Evolutionary conservation across 202 grass and related monocot species (phyloP).

Genomic region (Cymbopogon flexuosus): DNA sequence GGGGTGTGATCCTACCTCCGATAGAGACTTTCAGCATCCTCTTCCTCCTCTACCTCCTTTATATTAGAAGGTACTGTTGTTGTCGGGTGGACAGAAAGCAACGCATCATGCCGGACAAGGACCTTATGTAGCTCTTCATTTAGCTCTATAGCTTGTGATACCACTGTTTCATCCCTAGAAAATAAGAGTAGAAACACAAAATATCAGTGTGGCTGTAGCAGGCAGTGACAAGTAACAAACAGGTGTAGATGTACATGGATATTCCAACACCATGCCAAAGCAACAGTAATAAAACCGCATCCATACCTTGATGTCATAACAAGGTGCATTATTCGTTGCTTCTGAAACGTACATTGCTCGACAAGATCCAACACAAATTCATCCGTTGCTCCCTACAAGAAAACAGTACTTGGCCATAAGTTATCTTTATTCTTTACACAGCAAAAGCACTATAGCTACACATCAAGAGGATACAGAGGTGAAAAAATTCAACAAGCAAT

Average conservation of each 20-base stretch:
- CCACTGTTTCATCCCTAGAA: slow-evolving; percentile 69
- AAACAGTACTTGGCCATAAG: background rate
- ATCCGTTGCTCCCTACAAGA: slow-evolving; percentile 66
- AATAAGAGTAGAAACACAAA: background rate
- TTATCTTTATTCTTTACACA: background rate
- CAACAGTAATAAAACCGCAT: background rate
- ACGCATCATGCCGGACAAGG: slow-evolving; percentile 59
- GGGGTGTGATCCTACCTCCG: slow-evolving; percentile 46
- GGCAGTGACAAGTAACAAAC: background rate
- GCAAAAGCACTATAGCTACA: background rate
- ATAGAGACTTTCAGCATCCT: slow-evolving; percentile 84
- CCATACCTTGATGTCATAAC: slow-evolving; percentile 78
- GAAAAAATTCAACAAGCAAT: background rate
- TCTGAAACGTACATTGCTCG: slow-evolving; percentile 95
- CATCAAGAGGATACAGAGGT: background rate
- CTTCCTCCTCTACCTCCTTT: slow-evolving; percentile 61
- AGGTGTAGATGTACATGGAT: background rate
- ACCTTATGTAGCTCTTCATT: slow-evolving; percentile 80
- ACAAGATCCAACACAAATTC: slow-evolving; percentile 95
- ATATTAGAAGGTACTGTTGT: slow-evolving; percentile 41
- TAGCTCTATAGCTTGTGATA: slow-evolving; percentile 80
- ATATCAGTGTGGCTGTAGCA: slow-evolving; percentile 8
- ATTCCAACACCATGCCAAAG: background rate
- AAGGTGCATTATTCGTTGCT: slow-evolving; percentile 89
- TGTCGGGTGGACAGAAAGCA: slow-evolving; percentile 77